Evolutionary conservation across 768 basidiomycete species (phyloP), one percentile per base, ranked within the genome.

Genomic region (Termitomyces sp.): DNA sequence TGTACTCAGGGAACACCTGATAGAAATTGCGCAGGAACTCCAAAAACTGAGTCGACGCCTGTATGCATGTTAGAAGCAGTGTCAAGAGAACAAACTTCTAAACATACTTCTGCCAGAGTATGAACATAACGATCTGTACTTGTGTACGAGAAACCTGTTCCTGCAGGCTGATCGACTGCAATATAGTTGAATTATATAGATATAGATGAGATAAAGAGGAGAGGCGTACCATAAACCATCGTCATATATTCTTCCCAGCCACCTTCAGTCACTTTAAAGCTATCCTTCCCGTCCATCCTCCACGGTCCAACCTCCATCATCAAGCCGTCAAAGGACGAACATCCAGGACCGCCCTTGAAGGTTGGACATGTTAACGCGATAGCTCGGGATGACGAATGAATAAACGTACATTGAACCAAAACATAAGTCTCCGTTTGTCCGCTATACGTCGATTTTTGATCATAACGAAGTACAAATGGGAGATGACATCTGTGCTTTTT

Each of bases 221-320:
- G 59, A 12, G n/a, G 77, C 91, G 70, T 67, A 98, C 96, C 76
- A 68, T 91, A 98, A 60, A 98, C 87, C 78, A 98, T 86, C 38
- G 91, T 95, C 29, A 92, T 88, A 71, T 96, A 98, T 71, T 98
- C 96, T 70, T 98, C 95, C 96, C 96, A 98, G 9, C 95, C 95
- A 32, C 95, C 94, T 64, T 94, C 88, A 9, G 85, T 77, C 20
- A 86, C 81, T 67, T 83, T 84, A 63, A 96, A 82, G 4, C 88
- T 83, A 59, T 91, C 87, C 15, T 85, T 77, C 56, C 86, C 83
- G 68, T 93, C 89, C 74, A 88, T 75, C 65, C 84, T 84, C 86
- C 94, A 96, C 4, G 96, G 96, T 0, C 96, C 96, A n/a, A 96
- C 81, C 68, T 98, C 96, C 94, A 98, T 96, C 89, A 98, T 90